Base-by-base conservation (phyloP, 176 grass and related monocot species). In the Oryza brachyantha region DNA sequence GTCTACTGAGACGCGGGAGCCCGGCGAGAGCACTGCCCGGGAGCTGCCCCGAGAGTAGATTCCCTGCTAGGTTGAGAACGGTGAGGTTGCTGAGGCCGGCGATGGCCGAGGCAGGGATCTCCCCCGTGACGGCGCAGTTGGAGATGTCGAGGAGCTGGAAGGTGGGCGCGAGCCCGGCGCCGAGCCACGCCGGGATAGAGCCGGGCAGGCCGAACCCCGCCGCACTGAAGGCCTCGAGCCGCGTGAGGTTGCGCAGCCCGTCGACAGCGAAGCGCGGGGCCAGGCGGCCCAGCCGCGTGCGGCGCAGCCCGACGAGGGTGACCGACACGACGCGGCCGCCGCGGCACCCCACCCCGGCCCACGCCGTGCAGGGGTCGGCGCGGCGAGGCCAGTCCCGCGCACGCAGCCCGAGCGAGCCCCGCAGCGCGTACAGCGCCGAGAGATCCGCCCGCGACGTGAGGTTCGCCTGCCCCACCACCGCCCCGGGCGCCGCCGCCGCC, bases 351-450 rank as follows among this genome's bases (percentile, higher is more conserved):
- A 98, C 91, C 11, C 94, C 94, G 1, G 64, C 59, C 94, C 94
- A 97, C 69, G 84, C 41, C 21, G 73, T 0, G 84, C 94, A 97
- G 13, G 94, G 94, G 91, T 97, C 89, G 10, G 79, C 68, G 1
- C 13, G 61, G 3, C 89, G 83, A 43, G 89, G 94, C 94, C 94
- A 97, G 91, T 97, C 89, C 35, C 94, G 75, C 27, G 94, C 91
- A 39, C 94, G 85, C 8, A 97, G 86, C 13, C 94, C 91, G 14
- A 94, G 94, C 72, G 94, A 88, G 26, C 74, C 82, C 1, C 94
- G 89, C 57, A 97, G 91, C 60, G 79, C 65, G 82, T 94, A 94
- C 6, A 97, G 80, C 26, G 79, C 91, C 4, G 48, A 24, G 75
- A 93, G 89, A 84, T 93, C 94, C 75, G 88, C 58, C 26, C 22